Evolutionary conservation across 306 rosid species (phyloP), one percentile per base, ranked within the genome.

Genomic region (Ammopiptanthus mongolicus): DNA sequence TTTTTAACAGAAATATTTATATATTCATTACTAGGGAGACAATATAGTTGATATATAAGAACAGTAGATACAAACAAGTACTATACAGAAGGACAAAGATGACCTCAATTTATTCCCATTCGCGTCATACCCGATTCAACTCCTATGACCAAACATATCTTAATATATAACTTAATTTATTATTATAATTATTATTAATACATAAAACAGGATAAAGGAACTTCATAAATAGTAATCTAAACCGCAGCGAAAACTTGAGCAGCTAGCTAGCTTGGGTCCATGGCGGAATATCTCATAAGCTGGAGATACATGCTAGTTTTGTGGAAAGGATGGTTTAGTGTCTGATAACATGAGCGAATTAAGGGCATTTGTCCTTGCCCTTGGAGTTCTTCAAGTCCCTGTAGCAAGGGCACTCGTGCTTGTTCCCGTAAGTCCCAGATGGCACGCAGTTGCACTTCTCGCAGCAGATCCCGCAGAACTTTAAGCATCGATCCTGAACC

Each of bases 321-420:
- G 55, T n/a, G 21, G 21, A 48, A 48, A 4, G 9, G 44, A 37
- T 2, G 12, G 17, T 36, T 5, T 36, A 3, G 5, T 12, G 1
- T 25, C 0, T 3, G 50, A 44, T 44, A 17, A 4, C 0, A 4
- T 34, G n/a, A 14, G 15, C 4, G 10, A 5, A 7, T 79, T 51
- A 95, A 86, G 98, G 98, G 83, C 97, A 95, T 73, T 91, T 95
- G 83, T 48, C 10, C 5, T 78, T 18, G 56, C 98, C 97, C 88
- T 92, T 87, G 55, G 97, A 79, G 86, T 91, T 95, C 85, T 83
- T 95, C 71, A 88, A 44, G 62, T 84, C 85, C n/a, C 83, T 81
- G 83, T 95, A 91, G 81, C 97, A 95, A 86, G 97, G 92, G 84
- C 97, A 91, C 83, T 95, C 93, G 69, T 90, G 48, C 84, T 95